Base-by-base conservation (phyloP, 2,329 filamentous ascomycete species). In the Chaetomiaceae sp. region DNA sequence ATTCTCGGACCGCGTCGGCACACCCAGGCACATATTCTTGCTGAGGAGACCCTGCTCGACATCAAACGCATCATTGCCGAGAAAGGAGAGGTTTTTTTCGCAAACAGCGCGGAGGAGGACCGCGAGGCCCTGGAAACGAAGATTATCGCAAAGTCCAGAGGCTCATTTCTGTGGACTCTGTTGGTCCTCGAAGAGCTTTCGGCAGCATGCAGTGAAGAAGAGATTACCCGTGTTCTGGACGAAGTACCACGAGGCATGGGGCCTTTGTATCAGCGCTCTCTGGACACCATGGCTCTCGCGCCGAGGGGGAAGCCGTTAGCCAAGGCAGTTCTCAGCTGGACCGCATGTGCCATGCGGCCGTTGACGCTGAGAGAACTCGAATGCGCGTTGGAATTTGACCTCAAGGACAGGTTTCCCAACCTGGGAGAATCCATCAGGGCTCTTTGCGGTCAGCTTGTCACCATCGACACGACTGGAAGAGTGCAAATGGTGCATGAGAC, bases 401-500 rank as follows among this genome's bases (percentile, higher is more conserved):
- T 64, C 8, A 42, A 59, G 1, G 58, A 63, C 39, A 56, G 47
- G 12, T 57, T 64, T 20, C 42, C 35, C 7, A 44, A 22, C 12
- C 19, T 50, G 7, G 27, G 34, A 18, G 49, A 61, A 17, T 58
- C 54, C 34, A 62, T 68, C 15, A 35, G 42, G 7, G 40, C 56
- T 1, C 51, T 64, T 1, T 68, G 65, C 49, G 63, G 65, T 9
- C 61, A 68, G 36, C 53, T 69, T 15, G 60, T 68, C 2, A 38
- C 50, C n/a, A 49, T 67, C 14, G 27, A 30, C 27, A 7, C 14
- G 11, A 63, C 66, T 48, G 55, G 49, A 3, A 59, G 47, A 38
- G 56, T 68, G 2, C 53, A 62, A 27, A 61, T 68, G 57, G 52
- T 67, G 7, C 67, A 70, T 49, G 57, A 62, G 39, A 69, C 66